A percentile compares a stretch with the other conserved stretches of the same genome.
Conservation (phyloP, 257 asterid species). For the Solanum microdontum region DNA sequence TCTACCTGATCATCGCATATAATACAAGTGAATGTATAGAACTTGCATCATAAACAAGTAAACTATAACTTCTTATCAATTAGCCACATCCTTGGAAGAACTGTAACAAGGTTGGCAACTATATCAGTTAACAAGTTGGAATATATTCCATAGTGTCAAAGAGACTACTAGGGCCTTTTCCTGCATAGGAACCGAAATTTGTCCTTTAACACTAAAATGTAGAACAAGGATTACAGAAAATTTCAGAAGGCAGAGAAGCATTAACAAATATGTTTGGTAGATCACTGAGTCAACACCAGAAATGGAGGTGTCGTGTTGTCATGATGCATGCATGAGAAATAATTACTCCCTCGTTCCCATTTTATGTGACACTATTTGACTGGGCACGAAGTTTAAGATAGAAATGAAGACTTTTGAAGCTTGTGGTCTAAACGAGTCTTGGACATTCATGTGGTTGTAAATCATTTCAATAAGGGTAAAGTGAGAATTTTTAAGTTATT, state of each 20-base stretch:
- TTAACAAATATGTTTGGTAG: not conserved
- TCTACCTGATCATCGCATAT: not conserved
- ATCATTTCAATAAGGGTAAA: not conserved
- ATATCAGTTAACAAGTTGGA: not conserved
- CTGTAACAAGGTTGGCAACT: not conserved
- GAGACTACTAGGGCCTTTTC: not conserved
- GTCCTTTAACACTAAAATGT: not conserved
- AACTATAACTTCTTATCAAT: not conserved
- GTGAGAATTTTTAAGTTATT: not conserved
- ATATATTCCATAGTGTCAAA: not conserved
- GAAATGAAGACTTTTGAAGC: not conserved
- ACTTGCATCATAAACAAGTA: not conserved
- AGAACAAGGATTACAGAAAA: not conserved
- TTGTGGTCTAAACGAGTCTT: not conserved
- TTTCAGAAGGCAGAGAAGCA: not conserved
- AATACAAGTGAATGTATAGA: not conserved
- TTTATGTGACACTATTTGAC: not conserved
- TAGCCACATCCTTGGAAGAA: not conserved
- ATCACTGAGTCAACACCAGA: not conserved
- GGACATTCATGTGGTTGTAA: not conserved
- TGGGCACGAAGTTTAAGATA: not conserved
- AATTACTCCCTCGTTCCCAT: not conserved
- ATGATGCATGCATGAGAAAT: not conserved
- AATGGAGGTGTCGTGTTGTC: not conserved
- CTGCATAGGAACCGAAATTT: not conserved